Base-by-base conservation (phyloP, 2,329 filamentous ascomycete genomes). In the Aspergillus vadensis region DNA sequence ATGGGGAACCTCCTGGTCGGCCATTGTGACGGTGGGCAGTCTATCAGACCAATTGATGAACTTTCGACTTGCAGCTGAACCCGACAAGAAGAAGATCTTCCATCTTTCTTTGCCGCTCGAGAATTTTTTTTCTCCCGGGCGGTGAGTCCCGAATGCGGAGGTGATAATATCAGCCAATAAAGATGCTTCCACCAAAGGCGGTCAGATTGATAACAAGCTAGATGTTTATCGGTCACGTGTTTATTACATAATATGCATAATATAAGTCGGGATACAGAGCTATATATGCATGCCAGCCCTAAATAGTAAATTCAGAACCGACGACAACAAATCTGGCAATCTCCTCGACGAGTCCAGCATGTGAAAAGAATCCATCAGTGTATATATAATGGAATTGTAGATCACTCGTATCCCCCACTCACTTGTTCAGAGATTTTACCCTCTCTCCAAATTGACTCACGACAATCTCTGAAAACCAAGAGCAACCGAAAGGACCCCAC, bases 1-100 rank as follows among this genome's bases (percentile, higher is more conserved):
- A 61, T 67, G 65, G 55, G 67, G 67, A 41, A 68, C 66, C 55
- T 63, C 59, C 25, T 65, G 57, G 27, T 62, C 58, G 19, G 62
- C 63, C 63, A 65, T 65, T 51, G 56, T 59, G 59, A 63, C 55
- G 54, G 55, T 55, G 32, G 27, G 19, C 36, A 36, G 43, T 36
- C 21, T 19, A 25, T 30, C 39, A 27, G 41, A 43, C 53, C 53
- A 55, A 55, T 55, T 55, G 39, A 27, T 32, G 53, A 47, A 47
- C 41, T 36, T 36, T 36, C 32, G 23, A 39, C 38, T 39, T 19
- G 53, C 41, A 27, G 41, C 17, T 27, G 21, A 53, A 53, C 32
- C 53, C 32, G 39, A 21, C 32, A 36, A 36, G 32, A 36, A 36
- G 32, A n/a, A 27, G 39, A 17, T 15, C n/a, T 12, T 23, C 41